A percentile compares a stretch with the other conserved stretches of the same genome.
Evolutionary conservation across 371 early-diverging fungal species (phyloP).

Genomic region (Batkoa obscura): DNA sequence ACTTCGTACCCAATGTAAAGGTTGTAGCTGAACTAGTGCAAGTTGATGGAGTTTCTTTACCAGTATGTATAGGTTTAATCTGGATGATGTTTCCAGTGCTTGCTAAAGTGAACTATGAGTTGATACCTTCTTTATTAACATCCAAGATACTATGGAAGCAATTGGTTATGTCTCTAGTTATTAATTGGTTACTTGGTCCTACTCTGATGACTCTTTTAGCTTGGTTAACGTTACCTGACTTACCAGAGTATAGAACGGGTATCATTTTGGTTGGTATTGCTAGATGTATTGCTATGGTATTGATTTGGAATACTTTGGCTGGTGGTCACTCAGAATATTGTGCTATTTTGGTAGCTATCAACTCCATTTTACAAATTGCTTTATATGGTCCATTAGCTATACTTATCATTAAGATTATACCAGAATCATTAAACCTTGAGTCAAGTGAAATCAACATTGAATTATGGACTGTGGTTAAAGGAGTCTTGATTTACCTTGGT

Average conservation of each 20-base stretch:
- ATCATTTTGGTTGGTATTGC: constrained; percentile 44
- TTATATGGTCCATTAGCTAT: constrained; percentile 39
- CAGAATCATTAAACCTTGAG: constrained; percentile 10
- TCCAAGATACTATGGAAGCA: constrained; percentile 10
- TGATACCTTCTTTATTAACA: constrained; percentile 17
- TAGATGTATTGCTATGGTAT: constrained; percentile 62
- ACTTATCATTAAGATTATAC: constrained; percentile 29
- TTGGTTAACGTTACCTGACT: constrained; percentile 48
- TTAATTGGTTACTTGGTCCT: constrained; percentile 16
- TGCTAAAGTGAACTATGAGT: constrained; percentile 41
- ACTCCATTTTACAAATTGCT: constrained; percentile 43
- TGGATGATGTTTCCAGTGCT: constrained; percentile 59
- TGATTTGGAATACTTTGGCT: constrained; percentile 54
- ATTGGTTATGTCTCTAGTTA: neutral
- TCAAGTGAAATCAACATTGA: constrained; percentile 14
- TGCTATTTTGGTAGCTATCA: constrained; percentile 46
- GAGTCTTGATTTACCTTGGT: constrained; percentile 46
- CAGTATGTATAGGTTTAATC: constrained; percentile 40
- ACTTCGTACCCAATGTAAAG: constrained; percentile 34
- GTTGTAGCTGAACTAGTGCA: constrained; percentile 25
- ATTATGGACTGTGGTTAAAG: constrained; percentile 31
- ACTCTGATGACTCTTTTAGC: constrained; percentile 48
- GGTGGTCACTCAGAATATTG: constrained; percentile 42
- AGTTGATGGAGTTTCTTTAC: constrained; percentile 43
- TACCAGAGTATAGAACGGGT: constrained; percentile 43